Percentiles rank a stretch among this genome's conserved stretches.
These are phyloP conservation scores for Baudoinia panamericana DNA, from an alignment of 495 filamentous ascomycete genomes.

Conservation along the genomic window DNA sequence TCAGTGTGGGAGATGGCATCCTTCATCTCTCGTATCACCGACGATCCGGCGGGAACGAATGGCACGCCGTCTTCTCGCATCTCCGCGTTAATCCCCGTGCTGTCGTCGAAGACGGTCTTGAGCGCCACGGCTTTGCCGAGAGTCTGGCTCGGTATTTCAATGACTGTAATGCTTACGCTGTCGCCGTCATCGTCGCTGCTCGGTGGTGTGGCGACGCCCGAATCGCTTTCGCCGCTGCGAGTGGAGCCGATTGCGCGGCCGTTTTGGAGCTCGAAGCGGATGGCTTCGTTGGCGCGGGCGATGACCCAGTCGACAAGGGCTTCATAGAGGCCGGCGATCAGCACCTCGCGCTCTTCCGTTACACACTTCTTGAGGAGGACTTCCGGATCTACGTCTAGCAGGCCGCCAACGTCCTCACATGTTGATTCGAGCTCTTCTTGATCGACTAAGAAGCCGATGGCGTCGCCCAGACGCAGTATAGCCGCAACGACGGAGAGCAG, in stretches of 20 bases:
- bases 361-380: conserved; percentile 64
- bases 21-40: conserved; percentile 74
- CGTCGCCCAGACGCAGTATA: conserved; percentile 82
- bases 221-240: conserved; percentile 48
- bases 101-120: conserved; percentile 83
- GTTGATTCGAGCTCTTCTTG: conserved; percentile 72
- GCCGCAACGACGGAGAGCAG: conserved; percentile 75
- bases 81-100: conserved; percentile 81
- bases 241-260: conserved; percentile 47
- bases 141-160: conserved; percentile 70
- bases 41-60: conserved; percentile 52
- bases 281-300: conserved; percentile 75
- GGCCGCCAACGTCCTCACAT: conserved; percentile 77
- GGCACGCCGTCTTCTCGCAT: conserved; percentile 91
- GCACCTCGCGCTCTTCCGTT: conserved; percentile 65
- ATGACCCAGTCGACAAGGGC: conserved; percentile 93
- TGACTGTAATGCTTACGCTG: conserved; percentile 74
- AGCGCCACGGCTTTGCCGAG: conserved; percentile 77
- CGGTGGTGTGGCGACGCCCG: conserved; percentile 44
- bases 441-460: conserved; percentile 71
- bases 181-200: conserved; percentile 54
- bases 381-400: conserved; percentile 79
- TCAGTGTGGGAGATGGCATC: conserved; percentile 65
- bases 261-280: conserved; percentile 55
- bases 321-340: conserved; percentile 83